Evolutionary conservation across 225 moss, liverwort and hornwort species (phyloP).

Genomic region (Ulota crispa): DNA sequence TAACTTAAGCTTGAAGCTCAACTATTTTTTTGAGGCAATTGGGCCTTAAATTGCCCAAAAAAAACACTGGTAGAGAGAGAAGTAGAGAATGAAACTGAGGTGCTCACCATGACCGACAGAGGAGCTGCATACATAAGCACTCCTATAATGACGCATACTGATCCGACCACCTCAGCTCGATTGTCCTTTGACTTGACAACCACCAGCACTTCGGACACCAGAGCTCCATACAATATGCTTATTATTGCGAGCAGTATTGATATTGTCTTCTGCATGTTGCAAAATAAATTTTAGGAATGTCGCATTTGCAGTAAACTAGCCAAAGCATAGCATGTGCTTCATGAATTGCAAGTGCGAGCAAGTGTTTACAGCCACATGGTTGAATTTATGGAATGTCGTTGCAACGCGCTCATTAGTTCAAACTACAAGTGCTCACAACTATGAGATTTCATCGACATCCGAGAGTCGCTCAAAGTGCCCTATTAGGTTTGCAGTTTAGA

Average conservation of each 20-base stretch:
- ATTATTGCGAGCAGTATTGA: constrained; percentile 46
- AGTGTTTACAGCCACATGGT: not conserved
- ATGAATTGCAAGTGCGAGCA: not conserved
- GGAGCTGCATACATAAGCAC: constrained; percentile 87
- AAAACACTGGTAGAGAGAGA: not conserved
- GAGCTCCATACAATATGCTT: constrained; percentile 46
- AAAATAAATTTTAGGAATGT: not conserved
- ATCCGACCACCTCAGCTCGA: constrained; percentile 62
- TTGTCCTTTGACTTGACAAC: constrained; percentile 36
- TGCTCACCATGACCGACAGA: constrained; percentile 60
- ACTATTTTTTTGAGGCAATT: too few relatives aligned
- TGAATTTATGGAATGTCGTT: not conserved
- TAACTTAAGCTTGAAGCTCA: too few relatives aligned
- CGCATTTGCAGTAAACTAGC: not conserved
- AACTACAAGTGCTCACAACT: not conserved
- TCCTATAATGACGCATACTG: constrained; percentile 69
- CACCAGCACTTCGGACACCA: constrained; percentile 56
- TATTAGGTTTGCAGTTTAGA: too few relatives aligned
- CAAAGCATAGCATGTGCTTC: not conserved
- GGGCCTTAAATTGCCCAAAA: too few relatives aligned
- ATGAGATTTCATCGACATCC: not conserved
- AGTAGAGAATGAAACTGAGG: not conserved
- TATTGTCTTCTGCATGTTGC: constrained; percentile 28
- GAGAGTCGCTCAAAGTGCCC: not conserved
- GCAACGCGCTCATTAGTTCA: not conserved